Evolutionary conservation across 1,284 basidiomycete species (phyloP), one percentile per base, ranked within the genome.

Genomic region (Crucibulum cyathiforme): DNA sequence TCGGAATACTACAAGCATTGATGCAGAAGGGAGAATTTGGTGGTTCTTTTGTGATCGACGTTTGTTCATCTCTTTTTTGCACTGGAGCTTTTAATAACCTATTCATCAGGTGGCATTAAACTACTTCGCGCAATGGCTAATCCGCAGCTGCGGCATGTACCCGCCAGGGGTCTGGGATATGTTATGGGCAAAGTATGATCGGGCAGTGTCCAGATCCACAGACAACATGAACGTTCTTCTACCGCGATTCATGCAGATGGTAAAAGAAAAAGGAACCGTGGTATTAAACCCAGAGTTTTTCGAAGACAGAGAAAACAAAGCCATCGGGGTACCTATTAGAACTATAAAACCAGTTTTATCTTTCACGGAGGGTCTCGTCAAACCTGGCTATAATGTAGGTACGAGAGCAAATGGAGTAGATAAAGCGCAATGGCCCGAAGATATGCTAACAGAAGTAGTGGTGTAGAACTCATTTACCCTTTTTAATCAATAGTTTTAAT

Each of bases 121-220:
- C 45, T 68, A 68, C 48, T 68, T 66, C 57, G 60, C 61, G 5
- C 66, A 66, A 63, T 68, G 66, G 66, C 59, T 68, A 38, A 47
- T 59, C 34, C 57, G 54, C 35, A 56, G 58, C 31, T 63, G 61
- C 36, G 60, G 59, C 8, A 58, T 58, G 2, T 68, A 68, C 50
- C 57, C 66, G 13, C 48, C 37, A 13, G 56, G 67, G 19, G 50
- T 69, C 8, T 69, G 69, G 69, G 55, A 68, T 12, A 38, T 58
- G 7, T 41, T 69, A 13, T 68, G 68, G 67, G 34, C 59, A 15
- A 43, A 50, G 5, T 59, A 63, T 45, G 61, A 54, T 7, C 54
- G 55, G 2, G 59, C 61, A 5, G 60, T 64, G 5, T 64, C 58
- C 36, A 53, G 52, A 6, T 57, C 60, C 45, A 56, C 53, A 9